Conservation (phyloP, 75 land plant species). For the Ceratopteris richardii region DNA sequence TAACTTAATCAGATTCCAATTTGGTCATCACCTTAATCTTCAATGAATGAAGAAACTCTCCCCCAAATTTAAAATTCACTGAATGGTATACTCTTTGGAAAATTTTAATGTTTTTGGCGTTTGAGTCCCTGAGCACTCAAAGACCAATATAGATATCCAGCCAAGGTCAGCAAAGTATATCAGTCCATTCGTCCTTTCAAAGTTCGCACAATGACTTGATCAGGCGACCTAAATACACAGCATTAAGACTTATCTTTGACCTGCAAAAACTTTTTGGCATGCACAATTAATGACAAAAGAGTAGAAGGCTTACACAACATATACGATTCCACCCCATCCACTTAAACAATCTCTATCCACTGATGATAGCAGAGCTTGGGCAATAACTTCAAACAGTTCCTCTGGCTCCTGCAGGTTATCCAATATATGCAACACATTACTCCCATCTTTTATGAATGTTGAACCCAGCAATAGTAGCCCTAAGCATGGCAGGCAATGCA, state of each 20-base stretch:
- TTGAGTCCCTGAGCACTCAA: too few species aligned
- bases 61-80: too few species aligned
- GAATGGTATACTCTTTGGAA: too few species aligned
- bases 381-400: constrained; percentile 80
- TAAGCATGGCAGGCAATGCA: too few species aligned
- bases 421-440: too few species aligned
- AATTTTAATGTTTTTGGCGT: too few species aligned
- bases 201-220: constrained; percentile 52
- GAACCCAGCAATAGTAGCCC: too few species aligned
- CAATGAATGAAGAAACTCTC: too few species aligned
- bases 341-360: constrained; percentile 92
- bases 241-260: not conserved
- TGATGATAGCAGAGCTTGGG: constrained; percentile 85
- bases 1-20: too few species aligned
- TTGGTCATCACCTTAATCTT: too few species aligned
- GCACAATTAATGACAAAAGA: not conserved
- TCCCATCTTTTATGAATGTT: too few species aligned
- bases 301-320: constrained; percentile 71
- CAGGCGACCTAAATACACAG: constrained; percentile 55
- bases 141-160: too few species aligned
- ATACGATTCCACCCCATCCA: constrained; percentile 97
- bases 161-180: not conserved
- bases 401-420: constrained; percentile 75
- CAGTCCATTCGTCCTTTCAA: constrained; percentile 91
- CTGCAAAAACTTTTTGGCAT: constrained; percentile 1